Evolutionary conservation across 2,329 filamentous ascomycete species (phyloP), one percentile per base, ranked within the genome.

Genomic region (Alternaria sp.): DNA sequence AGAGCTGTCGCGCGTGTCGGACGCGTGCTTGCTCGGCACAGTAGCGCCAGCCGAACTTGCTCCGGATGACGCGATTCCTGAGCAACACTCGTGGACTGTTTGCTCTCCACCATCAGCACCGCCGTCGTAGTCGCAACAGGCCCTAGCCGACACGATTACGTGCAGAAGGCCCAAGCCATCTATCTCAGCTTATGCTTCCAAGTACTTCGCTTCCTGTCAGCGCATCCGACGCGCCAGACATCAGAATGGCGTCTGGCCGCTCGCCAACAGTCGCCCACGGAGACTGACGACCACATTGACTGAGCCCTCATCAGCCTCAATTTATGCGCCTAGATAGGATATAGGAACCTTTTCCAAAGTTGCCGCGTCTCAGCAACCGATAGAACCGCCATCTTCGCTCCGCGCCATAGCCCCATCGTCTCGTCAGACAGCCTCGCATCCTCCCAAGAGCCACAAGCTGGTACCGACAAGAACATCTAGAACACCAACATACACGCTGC

Each of bases 341-440:
- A 49, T 28, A n/a, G 23, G 17, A 28, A 49, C 11, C 45, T 15
- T 26, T 26, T 6, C 1, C 11, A n/a, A 28, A 28, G 64, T 54
- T 76, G 74, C 57, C 85, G 80, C 36, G 86, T 86, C 11, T 82
- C 80, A 0, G 80, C 82, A 60, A 87, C 66, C 63, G 83, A 81
- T 46, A 87, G 82, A 0, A 83, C 84, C 70, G 87, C 85, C 19
- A 84, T 65, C 63, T 86, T 82, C 0, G 85, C 86, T 17, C 85
- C 86, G 69, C 81, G 81, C 70, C 83, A 77, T 69, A 88, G 68
- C 59, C 77, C 82, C 59, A 69, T 78, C 62, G 86, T 55, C 54
- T 87, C 86, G 58, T 83, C 81, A 0, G 80, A 83, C 54, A 88
- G 73, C 55, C 77, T 72, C 0, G 78, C 71, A 54, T 85, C 81